Base-by-base conservation (phyloP, 2,329 filamentous ascomycete genomes). In the Penicillium sp. region DNA sequence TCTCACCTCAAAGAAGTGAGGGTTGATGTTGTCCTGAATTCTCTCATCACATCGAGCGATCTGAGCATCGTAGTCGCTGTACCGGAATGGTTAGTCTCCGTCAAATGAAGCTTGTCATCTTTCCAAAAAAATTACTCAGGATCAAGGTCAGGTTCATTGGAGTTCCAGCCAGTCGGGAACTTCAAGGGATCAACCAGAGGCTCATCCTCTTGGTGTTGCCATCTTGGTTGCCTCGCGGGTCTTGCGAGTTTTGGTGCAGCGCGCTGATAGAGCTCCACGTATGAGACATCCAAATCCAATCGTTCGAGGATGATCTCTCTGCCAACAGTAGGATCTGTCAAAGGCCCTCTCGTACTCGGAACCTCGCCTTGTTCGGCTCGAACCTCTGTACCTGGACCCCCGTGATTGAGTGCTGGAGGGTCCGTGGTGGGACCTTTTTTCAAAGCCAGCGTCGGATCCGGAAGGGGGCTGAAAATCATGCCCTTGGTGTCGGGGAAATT, bases 21-120 rank as follows among this genome's bases (percentile, higher is more conserved):
- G 56, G 28, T 40, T 40, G 35, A 58, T 58, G 30, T 50, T 51
- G 35, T 58, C 56, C 24, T 50, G 4, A 13, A 58, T 50, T 51
- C 56, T 49, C 19, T 58, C 42, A 24, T 53, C 26, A 24, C 56
- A 58, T 51, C 56, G 19, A n/a, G n/a, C 30, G 37, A 58, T 51
- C 24, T 58, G 56, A 42, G 44, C 56, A 40, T 58, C 56, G 33
- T 26, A 24, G 30, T 58, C 45, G 19, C 56, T 58, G 42, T 24
- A 45, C 22, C 42, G 3, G 22, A 26, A 24, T 7, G 6, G 13
- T 45, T 26, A 38, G 15, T 17, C 10, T 26, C 19, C n/a, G 10
- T 38, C 28, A 24, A 51, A 19, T 19, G 10, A 30, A 35, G n/a
- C 30, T 30, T 13, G 15, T 12, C 15, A 35, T 30, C n/a, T 5